Conservation (phyloP, 2,329 filamentous ascomycete genomes). For the Macrophomina pseudophaseolina region DNA sequence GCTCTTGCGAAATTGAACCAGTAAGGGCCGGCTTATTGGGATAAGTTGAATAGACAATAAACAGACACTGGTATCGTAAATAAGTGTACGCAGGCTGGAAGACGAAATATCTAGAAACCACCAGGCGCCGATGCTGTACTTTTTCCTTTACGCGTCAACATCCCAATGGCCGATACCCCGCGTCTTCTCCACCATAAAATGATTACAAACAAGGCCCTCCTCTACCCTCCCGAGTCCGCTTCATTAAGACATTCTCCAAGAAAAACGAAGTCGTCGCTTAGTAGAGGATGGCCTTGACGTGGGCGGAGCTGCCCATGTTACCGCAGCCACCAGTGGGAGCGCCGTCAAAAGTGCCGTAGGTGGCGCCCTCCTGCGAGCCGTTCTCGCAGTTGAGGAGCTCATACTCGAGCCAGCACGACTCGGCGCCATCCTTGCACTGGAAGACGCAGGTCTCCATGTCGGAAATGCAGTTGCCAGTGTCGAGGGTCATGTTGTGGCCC, state of each 20-base stretch:
- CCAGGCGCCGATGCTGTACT: neutral
- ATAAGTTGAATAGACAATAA: conserved; percentile 24
- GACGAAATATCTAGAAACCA: conserved; percentile 17
- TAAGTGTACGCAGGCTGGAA: neutral
- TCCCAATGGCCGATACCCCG: conserved; percentile 8
- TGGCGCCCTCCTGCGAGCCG: conserved; percentile 26
- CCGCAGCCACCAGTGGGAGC: conserved; percentile 29
- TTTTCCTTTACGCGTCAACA: neutral
- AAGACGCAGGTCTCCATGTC: conserved; percentile 52
- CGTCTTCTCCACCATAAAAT: conserved; percentile 2
- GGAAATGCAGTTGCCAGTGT: conserved; percentile 47
- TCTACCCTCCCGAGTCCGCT: conserved; percentile 14
- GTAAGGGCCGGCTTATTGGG: conserved; percentile 23
- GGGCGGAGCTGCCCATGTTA: conserved; percentile 21
- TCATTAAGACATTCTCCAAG: conserved; percentile 6
- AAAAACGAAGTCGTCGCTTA: conserved; percentile 18
- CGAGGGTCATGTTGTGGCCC: conserved; percentile 47
- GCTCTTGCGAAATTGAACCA: conserved; percentile 1
- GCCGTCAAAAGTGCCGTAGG: conserved; percentile 26
- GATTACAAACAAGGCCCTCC: conserved; percentile 21
- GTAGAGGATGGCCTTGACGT: conserved; percentile 26
- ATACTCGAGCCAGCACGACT: conserved; percentile 38
- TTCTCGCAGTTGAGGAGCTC: conserved; percentile 30
- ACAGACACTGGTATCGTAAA: conserved; percentile 24
- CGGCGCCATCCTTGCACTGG: conserved; percentile 44